phyloP scores from a whole-genome alignment of 202 grass and related monocot genomes.

The Bolboschoenoplectus hybrid region DNA sequence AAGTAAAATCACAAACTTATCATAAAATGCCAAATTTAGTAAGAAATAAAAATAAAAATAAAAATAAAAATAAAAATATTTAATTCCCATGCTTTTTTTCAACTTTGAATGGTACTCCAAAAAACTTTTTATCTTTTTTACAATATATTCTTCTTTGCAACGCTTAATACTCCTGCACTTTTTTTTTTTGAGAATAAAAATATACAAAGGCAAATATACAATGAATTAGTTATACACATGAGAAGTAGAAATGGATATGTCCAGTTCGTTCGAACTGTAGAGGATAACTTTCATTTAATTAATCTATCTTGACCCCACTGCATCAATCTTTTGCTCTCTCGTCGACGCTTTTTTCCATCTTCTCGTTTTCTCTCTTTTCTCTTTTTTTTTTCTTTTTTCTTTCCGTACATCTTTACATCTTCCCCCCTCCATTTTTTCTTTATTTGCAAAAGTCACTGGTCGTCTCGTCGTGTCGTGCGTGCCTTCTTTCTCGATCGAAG shows the following conservation, averaged over 20 bases:
- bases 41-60: no score
- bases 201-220: no score
- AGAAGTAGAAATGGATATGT: not conserved
- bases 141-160: no score
- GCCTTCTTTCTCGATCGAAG: conserved; percentile 19
- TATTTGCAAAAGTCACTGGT: conserved; percentile 13
- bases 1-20: no score
- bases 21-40: no score
- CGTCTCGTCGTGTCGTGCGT: not conserved
- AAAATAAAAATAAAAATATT: no score
- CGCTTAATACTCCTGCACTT: no score
- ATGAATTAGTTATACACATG: not conserved
- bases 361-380: not conserved
- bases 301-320: not conserved
- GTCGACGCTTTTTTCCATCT: not conserved
- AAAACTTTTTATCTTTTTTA: no score
- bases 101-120: no score
- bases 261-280: not conserved
- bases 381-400: not conserved
- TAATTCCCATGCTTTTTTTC: no score
- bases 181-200: no score
- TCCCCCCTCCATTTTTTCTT: not conserved
- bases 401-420: not conserved
- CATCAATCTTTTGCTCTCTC: not conserved
- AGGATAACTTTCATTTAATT: not conserved